Evolutionary conservation across 331 rosid genomes (phyloP), one percentile per base, ranked within the genome.

Genomic region (Quercus phellos): DNA sequence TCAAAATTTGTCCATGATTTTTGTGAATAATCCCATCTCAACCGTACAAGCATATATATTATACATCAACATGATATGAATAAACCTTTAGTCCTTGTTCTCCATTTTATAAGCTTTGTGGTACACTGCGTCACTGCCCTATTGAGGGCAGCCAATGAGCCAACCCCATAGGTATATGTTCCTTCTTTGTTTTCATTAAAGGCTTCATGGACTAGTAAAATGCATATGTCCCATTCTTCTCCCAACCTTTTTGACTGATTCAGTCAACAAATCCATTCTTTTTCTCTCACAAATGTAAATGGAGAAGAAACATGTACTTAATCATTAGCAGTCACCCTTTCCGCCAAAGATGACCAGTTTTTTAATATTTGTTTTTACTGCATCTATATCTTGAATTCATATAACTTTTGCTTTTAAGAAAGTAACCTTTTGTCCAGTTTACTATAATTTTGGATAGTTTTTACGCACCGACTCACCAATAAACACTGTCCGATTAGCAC

Each of bases 381-480:
- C 32, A 21, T 29, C 12, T 16, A 43, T 22, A 22, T 42, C 74
- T 22, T 12, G 74, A 46, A 46, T 4, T 61, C 34, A n/a, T 56
- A 18, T 32, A 16, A 35, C 18, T 61, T 76, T 64, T 30, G 53
- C 27, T 34, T 54, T 18, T 17, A n/a, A 27, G 30, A 56, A 58
- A 22, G 3, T 10, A 6, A 27, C 35, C 24, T 12, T 38, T 24
- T 16, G 8, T 18, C 4, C 2, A 63, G 22, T 61, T 72, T 79
- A 72, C 73, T 72, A 64, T 63, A 79, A 61, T 72, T 59, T 64
- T 43, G 72, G 68, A 75, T 83, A 27, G 11, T 70, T 70, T 75
- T 66, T 27, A 84, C 68, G 80, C 87, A 73, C 84, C 87, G 87
- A 50, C 82, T 64, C 72, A 77, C 82, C 77, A 80, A 84, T 77